These are phyloP conservation scores for Suillus paluster DNA, from an alignment of 768 basidiomycete genomes.

Conservation along the genomic window DNA sequence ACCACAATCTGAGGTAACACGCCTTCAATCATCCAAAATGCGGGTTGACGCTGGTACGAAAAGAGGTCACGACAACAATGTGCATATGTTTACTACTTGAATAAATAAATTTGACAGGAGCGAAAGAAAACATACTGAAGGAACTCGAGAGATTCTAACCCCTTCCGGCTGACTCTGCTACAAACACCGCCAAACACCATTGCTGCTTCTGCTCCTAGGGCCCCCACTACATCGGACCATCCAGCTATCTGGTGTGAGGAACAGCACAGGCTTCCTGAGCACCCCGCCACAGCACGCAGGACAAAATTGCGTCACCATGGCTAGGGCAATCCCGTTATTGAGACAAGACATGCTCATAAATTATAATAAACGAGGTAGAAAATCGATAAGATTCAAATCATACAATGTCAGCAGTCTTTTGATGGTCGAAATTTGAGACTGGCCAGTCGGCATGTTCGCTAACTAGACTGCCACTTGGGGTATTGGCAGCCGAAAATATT, in stretches of 20 bases:
- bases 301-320: background rate
- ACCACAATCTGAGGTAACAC: background rate
- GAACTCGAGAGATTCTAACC: no score
- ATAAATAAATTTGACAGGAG: background rate
- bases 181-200: no score
- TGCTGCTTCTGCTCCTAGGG: no score
- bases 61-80: background rate
- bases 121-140: no score
- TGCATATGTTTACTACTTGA: background rate
- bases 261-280: background rate
- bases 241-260: background rate
- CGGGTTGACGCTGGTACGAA: background rate
- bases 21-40: background rate
- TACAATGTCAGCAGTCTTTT: background rate
- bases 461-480: background rate
- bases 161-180: no score
- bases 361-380: background rate
- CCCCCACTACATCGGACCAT: no score
- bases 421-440: background rate
- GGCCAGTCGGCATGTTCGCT: background rate
- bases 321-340: background rate
- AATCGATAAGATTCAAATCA: background rate
- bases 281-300: background rate
- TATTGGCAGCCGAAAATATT: slow-evolving; percentile 5
- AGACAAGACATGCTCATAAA: background rate